These are phyloP conservation scores for Lactifluus volemus DNA, from an alignment of 768 basidiomycete species.

Conservation along the genomic window DNA sequence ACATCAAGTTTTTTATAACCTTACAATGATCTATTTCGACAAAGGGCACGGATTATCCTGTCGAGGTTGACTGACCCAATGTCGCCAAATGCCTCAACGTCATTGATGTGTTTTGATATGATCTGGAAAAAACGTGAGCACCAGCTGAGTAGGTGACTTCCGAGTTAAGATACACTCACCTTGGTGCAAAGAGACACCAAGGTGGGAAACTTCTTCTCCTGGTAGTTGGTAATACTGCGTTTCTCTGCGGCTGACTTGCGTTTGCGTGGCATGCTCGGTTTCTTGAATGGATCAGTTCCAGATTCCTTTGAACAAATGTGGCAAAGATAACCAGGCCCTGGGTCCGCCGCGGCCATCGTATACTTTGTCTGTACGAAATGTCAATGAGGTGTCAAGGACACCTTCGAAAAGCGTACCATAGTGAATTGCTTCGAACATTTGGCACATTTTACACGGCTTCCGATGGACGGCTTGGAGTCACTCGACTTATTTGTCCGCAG, in stretches of 20 bases:
- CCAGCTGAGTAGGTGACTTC: not conserved
- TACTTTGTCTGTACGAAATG: constrained; percentile 63
- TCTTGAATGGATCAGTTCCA: constrained; percentile 83
- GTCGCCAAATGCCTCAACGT: constrained; percentile 83
- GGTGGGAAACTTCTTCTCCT: constrained; percentile 58
- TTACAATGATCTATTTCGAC: constrained; percentile 74
- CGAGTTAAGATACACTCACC: constrained; percentile 32
- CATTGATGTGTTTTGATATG: constrained; percentile 77
- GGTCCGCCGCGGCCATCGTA: constrained; percentile 62
- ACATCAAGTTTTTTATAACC: constrained; percentile 22
- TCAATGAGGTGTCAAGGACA: not conserved
- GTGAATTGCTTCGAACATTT: constrained; percentile 80
- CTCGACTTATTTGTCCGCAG: constrained; percentile 33
- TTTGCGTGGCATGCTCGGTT: constrained; percentile 50
- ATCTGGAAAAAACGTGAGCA: constrained; percentile 39
- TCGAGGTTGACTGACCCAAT: constrained; percentile 81
- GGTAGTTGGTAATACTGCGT: constrained; percentile 57
- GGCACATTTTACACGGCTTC: constrained; percentile 74
- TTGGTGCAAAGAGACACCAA: constrained; percentile 77
- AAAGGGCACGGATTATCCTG: constrained; percentile 72
- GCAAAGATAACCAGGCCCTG: constrained; percentile 74
- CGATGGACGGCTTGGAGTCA: constrained; percentile 52
- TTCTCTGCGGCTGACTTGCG: constrained; percentile 57
- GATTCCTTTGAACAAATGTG: constrained; percentile 72
- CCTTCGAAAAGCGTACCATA: constrained; percentile 48